Base-by-base conservation (phyloP, 495 filamentous ascomycete species). In the Coniosporium apollinis region DNA sequence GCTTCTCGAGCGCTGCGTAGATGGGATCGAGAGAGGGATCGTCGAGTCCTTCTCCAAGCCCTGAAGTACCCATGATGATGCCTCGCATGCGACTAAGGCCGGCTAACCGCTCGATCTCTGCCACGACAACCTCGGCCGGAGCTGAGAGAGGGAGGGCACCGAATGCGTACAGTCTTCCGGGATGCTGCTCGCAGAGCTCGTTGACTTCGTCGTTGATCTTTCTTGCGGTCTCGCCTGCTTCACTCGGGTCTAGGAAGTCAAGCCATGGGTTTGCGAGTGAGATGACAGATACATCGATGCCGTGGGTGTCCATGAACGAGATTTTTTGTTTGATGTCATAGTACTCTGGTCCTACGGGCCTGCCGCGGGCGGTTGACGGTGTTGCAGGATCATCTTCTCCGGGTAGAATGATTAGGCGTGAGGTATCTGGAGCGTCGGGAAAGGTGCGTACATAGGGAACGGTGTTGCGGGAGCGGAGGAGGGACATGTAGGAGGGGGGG, bases 231-330 rank as follows among this genome's bases (percentile, higher is more conserved):
- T 58, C 50, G 9, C 65, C 67, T 2, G 79, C 79, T 38, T 77
- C 69, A 15, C 56, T 44, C 0, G 73, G 45, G 0, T 69, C 59
- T 0, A 94, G 60, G 50, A 93, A 94, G 54, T 94, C 87, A 1
- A 96, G 70, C 87, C 87, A 96, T 1, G 87, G 87, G 52, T 96
- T 96, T 16, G 87, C 87, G 28, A 94, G 76, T 0, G 79, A 86
- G 50, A 96, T 71, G 6, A 94, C 76, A 13, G 82, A 91, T 36
- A 72, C 73, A 49, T 77, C 68, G 48, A 96, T 94, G 17, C 56
- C 52, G 50, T 96, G 87, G 5, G 58, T 66, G 47, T 80, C 65
- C 87, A 96, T 96, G 58, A 96, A 96, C 14, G 65, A 55, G 4
- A 94, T 63, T 36, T 92, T 94, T 37, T 76, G 61, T 3, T 57